Percentiles rank a stretch among this genome's conserved stretches.
Evolutionary conservation across 352 stramenopile genomes (phyloP).

Genomic region (Blastocystis sp.): DNA sequence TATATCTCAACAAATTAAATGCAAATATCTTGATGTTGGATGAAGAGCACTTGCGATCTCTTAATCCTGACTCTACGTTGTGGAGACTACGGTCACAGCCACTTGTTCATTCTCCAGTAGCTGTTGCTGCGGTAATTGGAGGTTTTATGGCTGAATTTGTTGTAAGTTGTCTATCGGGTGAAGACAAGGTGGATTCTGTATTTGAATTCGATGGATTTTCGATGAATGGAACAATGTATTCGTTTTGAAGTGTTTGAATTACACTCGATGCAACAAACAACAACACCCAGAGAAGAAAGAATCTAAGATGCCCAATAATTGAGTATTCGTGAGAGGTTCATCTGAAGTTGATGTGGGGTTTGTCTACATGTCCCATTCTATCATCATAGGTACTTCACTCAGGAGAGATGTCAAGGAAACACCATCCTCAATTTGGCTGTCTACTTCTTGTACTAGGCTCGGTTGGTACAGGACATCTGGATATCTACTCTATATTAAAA

Average conservation of each 20-base stretch:
- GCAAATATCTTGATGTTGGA: neutral
- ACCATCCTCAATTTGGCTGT: too few relatives aligned
- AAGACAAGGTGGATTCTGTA: neutral
- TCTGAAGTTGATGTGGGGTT: neutral
- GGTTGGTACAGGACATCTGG: neutral
- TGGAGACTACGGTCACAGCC: neutral
- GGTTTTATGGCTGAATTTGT: constrained; percentile 18
- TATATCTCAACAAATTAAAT: neutral
- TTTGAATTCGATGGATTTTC: constrained; percentile 36
- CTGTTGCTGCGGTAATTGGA: constrained; percentile 1
- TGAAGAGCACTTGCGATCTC: neutral
- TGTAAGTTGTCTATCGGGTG: neutral
- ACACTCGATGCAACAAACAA: neutral
- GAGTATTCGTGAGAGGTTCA: neutral
- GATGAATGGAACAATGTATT: constrained; percentile 1
- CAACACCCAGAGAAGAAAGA: neutral
- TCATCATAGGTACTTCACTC: too few relatives aligned
- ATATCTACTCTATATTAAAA: neutral
- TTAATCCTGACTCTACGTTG: neutral
- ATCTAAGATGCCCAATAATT: neutral
- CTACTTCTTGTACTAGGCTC: neutral
- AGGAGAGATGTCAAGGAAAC: too few relatives aligned
- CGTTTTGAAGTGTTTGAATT: constrained; percentile 30
- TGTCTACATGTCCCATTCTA: neutral
- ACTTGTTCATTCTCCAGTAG: neutral